Conservation (phyloP, 1,139 yeast species). For the Yueomyces sp. region DNA sequence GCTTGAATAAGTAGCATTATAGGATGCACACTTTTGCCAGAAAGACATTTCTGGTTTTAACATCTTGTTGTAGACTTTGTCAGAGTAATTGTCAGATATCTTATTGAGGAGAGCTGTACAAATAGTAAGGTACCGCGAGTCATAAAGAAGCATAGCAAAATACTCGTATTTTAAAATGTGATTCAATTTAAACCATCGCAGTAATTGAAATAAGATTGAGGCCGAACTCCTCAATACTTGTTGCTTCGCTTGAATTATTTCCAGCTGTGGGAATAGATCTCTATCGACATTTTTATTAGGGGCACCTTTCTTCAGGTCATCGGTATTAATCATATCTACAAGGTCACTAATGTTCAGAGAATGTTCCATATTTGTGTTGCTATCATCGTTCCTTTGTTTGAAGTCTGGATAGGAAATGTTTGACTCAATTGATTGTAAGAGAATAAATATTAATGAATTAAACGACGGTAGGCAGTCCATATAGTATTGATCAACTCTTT, state of each 20-base stretch:
- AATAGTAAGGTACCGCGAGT: conserved; percentile 47
- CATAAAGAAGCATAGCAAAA: conserved; percentile 59
- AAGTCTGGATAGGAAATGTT: conserved; percentile 25
- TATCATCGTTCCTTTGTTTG: neutral
- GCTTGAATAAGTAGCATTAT: conserved; percentile 6
- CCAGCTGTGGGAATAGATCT: conserved; percentile 30
- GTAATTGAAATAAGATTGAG: conserved; percentile 37
- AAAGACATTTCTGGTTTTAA: conserved; percentile 34
- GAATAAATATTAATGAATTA: conserved; percentile 49
- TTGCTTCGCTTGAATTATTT: conserved; percentile 50
- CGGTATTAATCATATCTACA: conserved; percentile 1
- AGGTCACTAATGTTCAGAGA: conserved; percentile 3
- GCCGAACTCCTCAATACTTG: conserved; percentile 51
- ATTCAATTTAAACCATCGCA: conserved; percentile 68
- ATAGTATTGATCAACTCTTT: conserved; percentile 53
- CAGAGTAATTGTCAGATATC: conserved; percentile 26
- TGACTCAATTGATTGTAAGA: conserved; percentile 48
- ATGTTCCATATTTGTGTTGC: conserved; percentile 4
- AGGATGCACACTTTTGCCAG: conserved; percentile 27
- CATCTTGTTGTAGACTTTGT: conserved; percentile 29
- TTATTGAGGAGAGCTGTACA: conserved; percentile 27
- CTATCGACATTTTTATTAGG: neutral
- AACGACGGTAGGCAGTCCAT: conserved; percentile 37
- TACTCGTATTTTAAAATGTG: conserved; percentile 75
- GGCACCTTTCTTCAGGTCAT: no score